Conservation (phyloP, 2,329 filamentous ascomycete genomes). For the Penicillium sp. region DNA sequence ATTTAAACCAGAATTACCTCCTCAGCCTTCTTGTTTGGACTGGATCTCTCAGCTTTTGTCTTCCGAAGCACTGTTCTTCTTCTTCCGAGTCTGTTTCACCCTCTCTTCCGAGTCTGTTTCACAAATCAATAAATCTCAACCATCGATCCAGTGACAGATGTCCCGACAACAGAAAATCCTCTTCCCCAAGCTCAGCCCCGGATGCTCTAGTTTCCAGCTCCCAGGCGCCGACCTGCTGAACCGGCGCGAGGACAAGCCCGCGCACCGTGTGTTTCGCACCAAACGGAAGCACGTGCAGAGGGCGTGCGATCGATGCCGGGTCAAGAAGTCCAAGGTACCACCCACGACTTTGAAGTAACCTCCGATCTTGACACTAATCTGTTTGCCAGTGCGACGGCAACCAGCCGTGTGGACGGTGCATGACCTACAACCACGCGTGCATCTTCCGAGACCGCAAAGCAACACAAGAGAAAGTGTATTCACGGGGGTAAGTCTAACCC, state of each 20-base stretch:
- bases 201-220: conserved; percentile 17
- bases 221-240: conserved; percentile 29
- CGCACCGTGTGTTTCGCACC: conserved; percentile 39
- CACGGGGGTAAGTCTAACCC: conserved; percentile 33
- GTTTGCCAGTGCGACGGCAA: conserved; percentile 40
- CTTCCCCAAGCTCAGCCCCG: conserved; percentile 32
- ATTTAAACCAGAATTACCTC: conserved; percentile 7
- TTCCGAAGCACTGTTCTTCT: too few relatives aligned
- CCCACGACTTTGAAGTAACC: conserved; percentile 4
- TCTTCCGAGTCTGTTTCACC: neutral
- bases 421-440: conserved; percentile 41
- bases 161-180: conserved; percentile 34
- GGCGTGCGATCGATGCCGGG: conserved; percentile 43
- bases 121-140: too few relatives aligned
- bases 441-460: conserved; percentile 43
- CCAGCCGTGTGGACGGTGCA: conserved; percentile 43
- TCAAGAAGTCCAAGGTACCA: conserved; percentile 44
- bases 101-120: conserved; percentile 1
- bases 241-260: conserved; percentile 30
- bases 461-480: conserved; percentile 43
- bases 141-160: conserved; percentile 35
- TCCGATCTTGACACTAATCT: neutral
- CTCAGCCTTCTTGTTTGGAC: neutral
- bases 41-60: neutral
- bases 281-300: conserved; percentile 45